phyloP scores from a whole-genome alignment of 208 protist species.

The Entamoeba histolytica region DNA sequence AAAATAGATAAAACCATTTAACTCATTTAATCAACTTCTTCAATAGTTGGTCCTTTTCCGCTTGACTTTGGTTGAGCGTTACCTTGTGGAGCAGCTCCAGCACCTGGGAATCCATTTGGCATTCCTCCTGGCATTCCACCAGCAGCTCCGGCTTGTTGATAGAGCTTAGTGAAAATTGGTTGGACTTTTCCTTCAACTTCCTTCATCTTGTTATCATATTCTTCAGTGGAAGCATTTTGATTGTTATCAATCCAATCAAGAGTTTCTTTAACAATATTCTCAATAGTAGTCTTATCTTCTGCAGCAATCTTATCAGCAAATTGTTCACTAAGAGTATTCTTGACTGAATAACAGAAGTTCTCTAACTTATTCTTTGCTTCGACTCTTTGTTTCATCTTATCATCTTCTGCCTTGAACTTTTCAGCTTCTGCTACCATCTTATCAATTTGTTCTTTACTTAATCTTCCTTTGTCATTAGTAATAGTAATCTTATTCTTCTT shows the following conservation, averaged over 20 bases:
- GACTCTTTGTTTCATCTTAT: not conserved
- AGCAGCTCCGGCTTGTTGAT: not conserved
- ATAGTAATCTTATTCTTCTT: slow-evolving; percentile 66
- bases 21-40: not conserved
- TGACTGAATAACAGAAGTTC: not conserved
- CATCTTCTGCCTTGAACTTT: slow-evolving; percentile 10
- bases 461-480: slow-evolving; percentile 43
- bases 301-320: not conserved
- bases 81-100: not conserved
- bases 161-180: not conserved
- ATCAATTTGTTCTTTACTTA: slow-evolving; percentile 24
- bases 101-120: not conserved
- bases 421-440: slow-evolving; percentile 18
- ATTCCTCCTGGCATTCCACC: not conserved
- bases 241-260: slow-evolving; percentile 11
- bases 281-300: slow-evolving; percentile 1
- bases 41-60: not conserved
- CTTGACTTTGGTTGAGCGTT: not conserved
- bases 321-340: not conserved
- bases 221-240: not conserved
- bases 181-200: not conserved
- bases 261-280: slow-evolving; percentile 10
- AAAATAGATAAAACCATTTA: not conserved
- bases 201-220: not conserved
- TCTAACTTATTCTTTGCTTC: slow-evolving; percentile 22